Evolutionary conservation across 257 asterid genomes (phyloP), one percentile per base, ranked within the genome.

Genomic region (Salvia miltiorrhiza): DNA sequence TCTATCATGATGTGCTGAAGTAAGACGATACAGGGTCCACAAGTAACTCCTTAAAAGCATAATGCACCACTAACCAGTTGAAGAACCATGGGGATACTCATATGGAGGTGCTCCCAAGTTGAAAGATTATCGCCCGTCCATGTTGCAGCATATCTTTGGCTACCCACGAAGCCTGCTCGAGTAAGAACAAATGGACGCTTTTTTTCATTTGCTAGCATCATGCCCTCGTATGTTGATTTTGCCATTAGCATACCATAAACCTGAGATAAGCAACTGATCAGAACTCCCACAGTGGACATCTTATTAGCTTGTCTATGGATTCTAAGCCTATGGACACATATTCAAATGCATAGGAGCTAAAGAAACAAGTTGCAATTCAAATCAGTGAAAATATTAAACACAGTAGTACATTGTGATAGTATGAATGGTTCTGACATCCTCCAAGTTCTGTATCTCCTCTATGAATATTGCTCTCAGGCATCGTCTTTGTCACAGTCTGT

Each of bases 81-180:
- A 78, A 90, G 80, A 77, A 88, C 95, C 98, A 90, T 93, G 71
- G 97, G 82, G 73, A 93, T 80, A 67, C 97, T 90, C 98, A 93
- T 90, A 37, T 93, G 97, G 64, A 90, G 85, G 81, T 90, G 98
- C 86, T 87, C 97, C 98, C 98, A 93, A 23, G 96, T 88, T 48
- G 98, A 84, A 78, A 90, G 81, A 81, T 93, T 93, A 73, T 93
- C 98, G 69, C 98, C 98, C 16, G 98, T 93, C 98, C 98, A 93
- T 63, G 98, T 93, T 35, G 97, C 97, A 76, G 98, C 97, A 78
- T 87, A 88, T 81, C 86, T 81, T 73, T 93, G 97, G 88, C 96
- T 88, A 63, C 98, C 98, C 28, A 90, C 84, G 73, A 88, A 93
- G 64, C 97, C 98, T 70, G 98, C 98, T 77, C 98, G 87, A 13